These are phyloP conservation scores for Jacaranda copaia DNA, from an alignment of 257 asterid genomes.

Conservation along the genomic window DNA sequence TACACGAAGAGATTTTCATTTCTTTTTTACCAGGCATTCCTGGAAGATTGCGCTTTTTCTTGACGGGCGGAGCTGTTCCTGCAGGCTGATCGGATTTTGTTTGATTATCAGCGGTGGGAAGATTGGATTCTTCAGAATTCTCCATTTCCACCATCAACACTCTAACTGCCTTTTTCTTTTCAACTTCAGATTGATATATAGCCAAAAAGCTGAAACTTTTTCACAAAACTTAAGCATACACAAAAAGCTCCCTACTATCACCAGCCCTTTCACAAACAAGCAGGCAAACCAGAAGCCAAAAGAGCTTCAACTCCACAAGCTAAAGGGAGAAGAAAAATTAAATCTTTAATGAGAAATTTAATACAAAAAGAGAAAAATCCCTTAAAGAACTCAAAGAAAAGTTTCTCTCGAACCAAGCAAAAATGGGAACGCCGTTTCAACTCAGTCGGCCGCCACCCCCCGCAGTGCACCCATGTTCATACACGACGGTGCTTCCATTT, in stretches of 20 bases:
- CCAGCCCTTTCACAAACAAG: not conserved
- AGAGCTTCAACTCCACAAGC: not conserved
- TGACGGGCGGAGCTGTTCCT: constrained; percentile 37
- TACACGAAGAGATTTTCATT: not conserved
- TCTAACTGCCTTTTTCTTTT: not conserved
- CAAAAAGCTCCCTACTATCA: not conserved
- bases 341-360: not conserved
- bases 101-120: constrained; percentile 38
- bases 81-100: constrained; percentile 27
- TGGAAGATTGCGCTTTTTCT: constrained; percentile 71
- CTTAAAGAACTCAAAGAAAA: constrained; percentile 20
- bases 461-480: constrained; percentile 22
- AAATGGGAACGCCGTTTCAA: constrained; percentile 40
- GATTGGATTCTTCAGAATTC: constrained; percentile 35
- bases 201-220: not conserved
- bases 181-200: constrained; percentile 5
- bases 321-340: not conserved
- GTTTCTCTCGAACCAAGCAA: constrained; percentile 33
- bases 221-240: not conserved
- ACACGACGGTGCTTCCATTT: constrained; percentile 24
- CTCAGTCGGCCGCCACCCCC: not conserved
- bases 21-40: constrained; percentile 79
- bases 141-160: constrained; percentile 39
- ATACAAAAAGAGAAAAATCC: not conserved
- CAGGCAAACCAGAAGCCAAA: not conserved